Evolutionary conservation across 306 rosid genomes (phyloP), one percentile per base, ranked within the genome.

Genomic region (Dalbergia cochinchinensis): DNA sequence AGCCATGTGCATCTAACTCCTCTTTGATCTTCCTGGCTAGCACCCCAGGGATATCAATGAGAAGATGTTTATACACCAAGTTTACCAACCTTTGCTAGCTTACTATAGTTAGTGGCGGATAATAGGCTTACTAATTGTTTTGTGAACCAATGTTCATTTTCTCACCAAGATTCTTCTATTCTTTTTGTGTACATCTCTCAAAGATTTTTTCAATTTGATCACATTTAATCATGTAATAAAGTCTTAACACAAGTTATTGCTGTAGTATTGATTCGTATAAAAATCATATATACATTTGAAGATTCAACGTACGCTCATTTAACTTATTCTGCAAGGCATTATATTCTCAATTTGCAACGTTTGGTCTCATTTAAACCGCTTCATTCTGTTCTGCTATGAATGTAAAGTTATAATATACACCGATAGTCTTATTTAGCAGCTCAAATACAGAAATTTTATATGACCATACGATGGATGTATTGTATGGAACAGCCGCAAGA

Each of bases 21-120:
- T 13, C 77, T 65, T 60, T 60, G 16, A 60, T 22, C 73, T 53
- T 67, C 83, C 5, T 70, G 77, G 8, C 47, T 14, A 15, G 19
- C 47, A 34, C 3, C 3, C 69, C 34, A 34, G 31, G 31, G 31
- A 26, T 26, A 7, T 35, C 19, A 5, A 60, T 39, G 1, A 60
- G 45, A 62, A 63, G 45, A 15, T 63, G 69, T 14, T 64, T 26
- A 64, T 62, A 12, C 1, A 15, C 57, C 6, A 26, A 26, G 31
- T 26, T 26, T 51, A 15, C 42, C 19, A 1, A 1, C 31, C 31
- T 26, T 26, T 26, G 31, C 31, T 26, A 26, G 31, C 31, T 26
- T 26, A 1, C 31, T 1, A 26, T 26, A 26, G 31, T 3, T 26
- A 26, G 31, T 26, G 2, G 31, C 2, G 2, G 31, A 26, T 26